phyloP scores from a whole-genome alignment of 352 stramenopile genomes.

The Elongisporangium prolatum region DNA sequence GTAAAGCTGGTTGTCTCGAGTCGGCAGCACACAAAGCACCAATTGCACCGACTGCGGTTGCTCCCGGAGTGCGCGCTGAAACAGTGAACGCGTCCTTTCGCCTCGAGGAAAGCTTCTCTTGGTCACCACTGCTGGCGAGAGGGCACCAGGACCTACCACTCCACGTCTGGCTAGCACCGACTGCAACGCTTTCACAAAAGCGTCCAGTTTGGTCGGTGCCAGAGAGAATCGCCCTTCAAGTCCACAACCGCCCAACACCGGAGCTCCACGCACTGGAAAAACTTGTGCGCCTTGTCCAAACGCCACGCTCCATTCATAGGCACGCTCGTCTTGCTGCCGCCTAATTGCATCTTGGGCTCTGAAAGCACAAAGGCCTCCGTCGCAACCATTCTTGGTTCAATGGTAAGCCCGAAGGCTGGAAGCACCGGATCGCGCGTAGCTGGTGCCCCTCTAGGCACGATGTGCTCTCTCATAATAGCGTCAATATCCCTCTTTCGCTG shows the following conservation, averaged over 20 bases:
- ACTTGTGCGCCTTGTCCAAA: slow-evolving; percentile 49
- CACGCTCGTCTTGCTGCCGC: slow-evolving; percentile 7
- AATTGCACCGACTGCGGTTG: background rate
- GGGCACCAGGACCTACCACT: slow-evolving; percentile 30
- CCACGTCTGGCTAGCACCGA: slow-evolving; percentile 25
- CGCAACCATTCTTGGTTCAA: slow-evolving; percentile 43
- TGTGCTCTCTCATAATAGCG: slow-evolving; percentile 30
- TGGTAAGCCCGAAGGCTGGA: slow-evolving; percentile 49
- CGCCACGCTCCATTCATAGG: slow-evolving; percentile 59
- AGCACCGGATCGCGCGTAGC: slow-evolving; percentile 54
- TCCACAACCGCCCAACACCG: slow-evolving; percentile 62
- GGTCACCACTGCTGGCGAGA: slow-evolving; percentile 21
- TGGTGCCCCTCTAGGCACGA: slow-evolving; percentile 39
- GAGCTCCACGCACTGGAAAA: slow-evolving; percentile 43
- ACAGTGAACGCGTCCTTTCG: background rate
- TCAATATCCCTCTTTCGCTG: slow-evolving; percentile 37
- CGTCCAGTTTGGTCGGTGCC: slow-evolving; percentile 17
- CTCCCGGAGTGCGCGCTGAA: background rate
- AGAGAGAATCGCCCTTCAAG: slow-evolving; percentile 1
- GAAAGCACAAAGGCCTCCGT: slow-evolving; percentile 50
- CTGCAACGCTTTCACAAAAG: slow-evolving; percentile 40
- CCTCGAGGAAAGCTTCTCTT: slow-evolving; percentile 18
- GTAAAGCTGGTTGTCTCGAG: slow-evolving; percentile 32
- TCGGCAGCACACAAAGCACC: background rate
- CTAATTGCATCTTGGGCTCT: slow-evolving; percentile 49